A percentile compares a stretch with the other conserved stretches of the same genome.
phyloP scores from a whole-genome alignment of 176 grass and related monocot species.

The Zoysia pacifica region DNA sequence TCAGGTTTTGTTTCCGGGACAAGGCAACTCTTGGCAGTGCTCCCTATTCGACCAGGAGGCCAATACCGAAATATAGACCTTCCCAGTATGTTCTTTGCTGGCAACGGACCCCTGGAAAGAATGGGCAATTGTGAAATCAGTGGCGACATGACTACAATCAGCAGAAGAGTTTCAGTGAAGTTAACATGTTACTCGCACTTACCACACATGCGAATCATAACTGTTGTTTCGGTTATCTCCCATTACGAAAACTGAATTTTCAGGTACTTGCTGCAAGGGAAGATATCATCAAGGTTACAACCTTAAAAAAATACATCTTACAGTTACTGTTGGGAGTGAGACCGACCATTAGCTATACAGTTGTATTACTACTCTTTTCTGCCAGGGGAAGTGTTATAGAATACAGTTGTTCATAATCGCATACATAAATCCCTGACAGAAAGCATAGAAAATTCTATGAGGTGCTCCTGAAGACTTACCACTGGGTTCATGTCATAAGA shows the following conservation, averaged over 20 bases:
- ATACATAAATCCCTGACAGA: background rate
- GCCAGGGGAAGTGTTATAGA: background rate
- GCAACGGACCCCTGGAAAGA: conserved; percentile 73
- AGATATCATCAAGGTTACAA: conserved; percentile 28
- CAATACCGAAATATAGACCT: conserved; percentile 85
- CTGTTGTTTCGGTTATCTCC: conserved; percentile 96
- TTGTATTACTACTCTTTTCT: background rate
- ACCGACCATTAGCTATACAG: background rate
- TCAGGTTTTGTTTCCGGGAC: conserved; percentile 20
- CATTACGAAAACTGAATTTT: conserved; percentile 95
- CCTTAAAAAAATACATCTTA: background rate
- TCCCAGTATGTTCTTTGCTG: conserved; percentile 78
- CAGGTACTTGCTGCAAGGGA: conserved; percentile 82
- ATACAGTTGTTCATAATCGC: background rate
- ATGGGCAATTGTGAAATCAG: background rate
- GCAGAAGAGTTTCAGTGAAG: background rate
- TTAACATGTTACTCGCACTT: conserved; percentile 51
- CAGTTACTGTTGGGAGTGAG: background rate
- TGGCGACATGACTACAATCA: background rate
- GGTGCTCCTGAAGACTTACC: conserved; percentile 46
- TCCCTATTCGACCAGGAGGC: conserved; percentile 75
- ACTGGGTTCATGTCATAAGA: conserved; percentile 86
- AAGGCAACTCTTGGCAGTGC: conserved; percentile 46
- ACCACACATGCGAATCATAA: conserved; percentile 85
- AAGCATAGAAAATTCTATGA: background rate